These are phyloP conservation scores for Ceratocystis papillata DNA, from an alignment of 2,329 filamentous ascomycete species.

Conservation along the genomic window DNA sequence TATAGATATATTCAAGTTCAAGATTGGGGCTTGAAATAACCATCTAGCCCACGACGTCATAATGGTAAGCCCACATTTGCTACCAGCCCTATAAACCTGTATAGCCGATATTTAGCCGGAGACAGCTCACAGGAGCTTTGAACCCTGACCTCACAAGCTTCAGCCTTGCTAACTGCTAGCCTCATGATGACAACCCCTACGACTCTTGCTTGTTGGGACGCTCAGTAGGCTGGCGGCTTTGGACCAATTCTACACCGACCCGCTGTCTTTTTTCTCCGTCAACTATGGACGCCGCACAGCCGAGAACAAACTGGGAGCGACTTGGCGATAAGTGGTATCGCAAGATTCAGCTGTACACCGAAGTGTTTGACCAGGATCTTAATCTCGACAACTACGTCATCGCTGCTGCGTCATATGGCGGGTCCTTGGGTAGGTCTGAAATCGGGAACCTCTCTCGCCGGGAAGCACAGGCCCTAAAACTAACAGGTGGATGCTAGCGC, in stretches of 20 bases:
- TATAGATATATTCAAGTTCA: no score
- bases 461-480: neutral
- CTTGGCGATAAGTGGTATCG: slow-evolving; percentile 91
- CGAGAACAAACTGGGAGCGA: slow-evolving; percentile 87
- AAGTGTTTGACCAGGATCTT: slow-evolving; percentile 82
- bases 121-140: neutral
- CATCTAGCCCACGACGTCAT: slow-evolving; percentile 5
- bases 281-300: slow-evolving; percentile 48
- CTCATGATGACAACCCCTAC: neutral
- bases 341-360: slow-evolving; percentile 86
- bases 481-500: slow-evolving; percentile 42
- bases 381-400: slow-evolving; percentile 93
- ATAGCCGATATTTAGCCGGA: slow-evolving; percentile 15
- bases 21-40: neutral
- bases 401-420: slow-evolving; percentile 82
- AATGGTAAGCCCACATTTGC: neutral
- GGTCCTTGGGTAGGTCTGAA: slow-evolving; percentile 65
- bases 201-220: neutral
- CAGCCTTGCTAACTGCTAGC: slow-evolving; percentile 2
- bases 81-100: neutral
- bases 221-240: neutral
- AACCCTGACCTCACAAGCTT: neutral
- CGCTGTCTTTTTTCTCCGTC: neutral
- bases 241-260: neutral
- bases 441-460: slow-evolving; percentile 10